Base-by-base conservation (phyloP, 129 eudicot genomes). In the Flaveria ramosissima region DNA sequence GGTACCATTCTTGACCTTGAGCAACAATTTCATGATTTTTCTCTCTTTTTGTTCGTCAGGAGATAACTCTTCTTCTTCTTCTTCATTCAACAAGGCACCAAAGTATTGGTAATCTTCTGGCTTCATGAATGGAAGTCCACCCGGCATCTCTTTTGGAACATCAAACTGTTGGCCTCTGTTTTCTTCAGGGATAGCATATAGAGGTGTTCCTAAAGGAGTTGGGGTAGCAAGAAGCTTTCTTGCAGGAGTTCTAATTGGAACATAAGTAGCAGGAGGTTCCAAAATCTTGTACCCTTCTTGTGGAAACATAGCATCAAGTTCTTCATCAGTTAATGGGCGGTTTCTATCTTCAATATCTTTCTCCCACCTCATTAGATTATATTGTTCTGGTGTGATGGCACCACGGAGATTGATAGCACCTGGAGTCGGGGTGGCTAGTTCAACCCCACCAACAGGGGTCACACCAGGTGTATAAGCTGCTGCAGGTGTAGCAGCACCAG, bases 161-260 rank as follows among this genome's bases (percentile, higher is more conserved):
- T 91, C 98, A 82, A 84, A 91, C 78, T 87, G 96, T 62, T 89
- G 96, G 27, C 92, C 89, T 48, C 97, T 77, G 73, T 89, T 90
- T 77, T 94, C 98, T 70, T 89, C 98, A 4, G 98, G 98, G 51
- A 94, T 94, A 12, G 83, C 52, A 78, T 91, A 94, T 23, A 91
- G 82, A 17, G 98, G 98, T 56, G 98, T 89, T 19, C 86, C 91
- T 55, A 94, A 62, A 30, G 98, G 97, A 65, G 97, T 91, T 17
- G 97, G 96, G 12, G 98, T 91, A 13, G 97, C 98, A 73, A 94
- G 98, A 62, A 89, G 96, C 83, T 94, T 94, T 77, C 97, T 80
- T 15, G 97, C 98, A 70, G 97, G 97, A 7, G 98, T 94, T 78
- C 98, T 85, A 43, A 94, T 91, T 1, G 97, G 97, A 27, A 89